phyloP scores from a whole-genome alignment of 202 grass and related monocot species.

The Carex arenaria region DNA sequence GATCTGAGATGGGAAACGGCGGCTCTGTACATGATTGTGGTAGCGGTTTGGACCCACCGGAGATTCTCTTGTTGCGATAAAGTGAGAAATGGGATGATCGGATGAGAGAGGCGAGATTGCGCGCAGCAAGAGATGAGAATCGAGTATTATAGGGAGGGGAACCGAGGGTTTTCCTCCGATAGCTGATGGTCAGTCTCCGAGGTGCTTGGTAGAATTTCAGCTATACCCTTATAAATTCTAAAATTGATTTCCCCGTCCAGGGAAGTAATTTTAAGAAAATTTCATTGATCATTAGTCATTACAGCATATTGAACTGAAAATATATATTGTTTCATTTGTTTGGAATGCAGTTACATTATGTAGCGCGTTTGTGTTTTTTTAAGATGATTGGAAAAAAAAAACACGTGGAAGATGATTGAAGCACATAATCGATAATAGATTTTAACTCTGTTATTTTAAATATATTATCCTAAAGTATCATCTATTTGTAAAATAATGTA shows the following conservation, averaged over 20 bases:
- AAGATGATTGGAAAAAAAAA: too few species aligned
- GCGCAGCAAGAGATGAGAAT: constrained; percentile 1
- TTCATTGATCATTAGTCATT: too few species aligned
- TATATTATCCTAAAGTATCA: too few species aligned
- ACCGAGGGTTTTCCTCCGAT: constrained; percentile 13
- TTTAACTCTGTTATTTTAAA: too few species aligned
- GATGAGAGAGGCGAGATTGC: constrained; percentile 16
- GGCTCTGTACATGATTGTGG: constrained; percentile 51
- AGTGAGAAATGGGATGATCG: constrained; percentile 17
- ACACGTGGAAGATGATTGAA: too few species aligned
- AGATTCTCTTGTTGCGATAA: constrained; percentile 26
- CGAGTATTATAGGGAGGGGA: constrained; percentile 3
- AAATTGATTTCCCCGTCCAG: background rate
- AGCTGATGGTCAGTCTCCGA: background rate
- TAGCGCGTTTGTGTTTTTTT: too few species aligned
- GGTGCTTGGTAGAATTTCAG: background rate
- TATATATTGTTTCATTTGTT: too few species aligned
- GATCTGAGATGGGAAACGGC: constrained; percentile 48
- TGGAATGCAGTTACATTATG: too few species aligned
- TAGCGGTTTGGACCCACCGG: constrained; percentile 13
- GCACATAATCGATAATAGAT: too few species aligned
- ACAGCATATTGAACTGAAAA: too few species aligned
- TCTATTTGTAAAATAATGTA: too few species aligned
- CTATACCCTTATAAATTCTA: background rate
- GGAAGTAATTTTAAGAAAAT: too few species aligned